Conservation (phyloP, 805 yeast species). For the Vanderwaltozyma yarrowii region DNA sequence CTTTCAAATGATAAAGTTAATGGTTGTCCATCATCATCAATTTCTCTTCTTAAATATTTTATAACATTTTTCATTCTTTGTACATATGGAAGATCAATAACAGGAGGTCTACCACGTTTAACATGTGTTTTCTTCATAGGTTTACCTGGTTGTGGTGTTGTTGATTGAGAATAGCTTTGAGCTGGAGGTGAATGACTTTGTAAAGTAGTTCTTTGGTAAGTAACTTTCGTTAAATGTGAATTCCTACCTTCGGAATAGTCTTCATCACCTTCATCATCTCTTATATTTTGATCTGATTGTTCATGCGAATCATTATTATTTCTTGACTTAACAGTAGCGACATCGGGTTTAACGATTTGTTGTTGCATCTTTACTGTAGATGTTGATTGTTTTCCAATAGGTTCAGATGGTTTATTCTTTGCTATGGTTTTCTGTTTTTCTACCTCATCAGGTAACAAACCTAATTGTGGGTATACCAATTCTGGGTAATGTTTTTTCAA, state of each 20-base stretch:
- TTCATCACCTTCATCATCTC: not conserved
- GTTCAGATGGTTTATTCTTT: too few species aligned
- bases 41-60: conserved; percentile 68
- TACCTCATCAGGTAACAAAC: conserved; percentile 52
- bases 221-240: not conserved
- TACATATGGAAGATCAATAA: conserved; percentile 46
- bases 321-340: conserved; percentile 10
- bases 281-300: not conserved
- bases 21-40: conserved; percentile 40
- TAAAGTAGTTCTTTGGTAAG: conserved; percentile 1
- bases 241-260: not conserved
- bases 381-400: not conserved
- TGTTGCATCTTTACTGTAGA: not conserved
- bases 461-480: conserved; percentile 41
- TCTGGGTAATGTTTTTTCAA: conserved; percentile 27
- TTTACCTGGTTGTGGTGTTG: conserved; percentile 18
- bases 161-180: conserved; percentile 1
- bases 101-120: conserved; percentile 29
- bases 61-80: conserved; percentile 81
- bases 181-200: conserved; percentile 3
- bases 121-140: conserved; percentile 19
- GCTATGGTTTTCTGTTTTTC: not conserved
- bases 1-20: conserved; percentile 66
- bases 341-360: not conserved
- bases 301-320: conserved; percentile 1